Conservation (phyloP, 2,329 filamentous ascomycete genomes). For the Dactylellina sp. region DNA sequence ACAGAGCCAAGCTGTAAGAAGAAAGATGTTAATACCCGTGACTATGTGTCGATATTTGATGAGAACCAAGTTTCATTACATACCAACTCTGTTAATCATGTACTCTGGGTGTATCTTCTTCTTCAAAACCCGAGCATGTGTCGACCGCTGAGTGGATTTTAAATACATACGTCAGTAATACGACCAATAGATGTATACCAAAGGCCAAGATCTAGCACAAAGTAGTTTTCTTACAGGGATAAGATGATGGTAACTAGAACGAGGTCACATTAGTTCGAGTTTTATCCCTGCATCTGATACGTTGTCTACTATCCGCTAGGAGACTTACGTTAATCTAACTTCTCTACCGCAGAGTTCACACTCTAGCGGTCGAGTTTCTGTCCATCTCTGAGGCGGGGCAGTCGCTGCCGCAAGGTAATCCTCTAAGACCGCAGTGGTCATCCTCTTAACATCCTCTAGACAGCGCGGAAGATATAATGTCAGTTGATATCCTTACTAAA, state of each 20-base stretch:
- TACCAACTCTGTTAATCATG: conserved; percentile 76
- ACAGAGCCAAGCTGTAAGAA: conserved; percentile 47
- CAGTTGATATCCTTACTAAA: conserved; percentile 9
- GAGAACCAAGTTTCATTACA: conserved; percentile 1
- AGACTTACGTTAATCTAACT: conserved; percentile 52
- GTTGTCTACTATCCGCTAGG: too few relatives aligned
- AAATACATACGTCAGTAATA: not conserved
- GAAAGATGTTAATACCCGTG: not conserved
- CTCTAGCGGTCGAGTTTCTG: conserved; percentile 68
- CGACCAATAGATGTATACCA: not conserved
- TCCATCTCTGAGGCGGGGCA: conserved; percentile 74
- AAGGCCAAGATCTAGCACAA: not conserved
- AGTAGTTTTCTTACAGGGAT: conserved; percentile 70
- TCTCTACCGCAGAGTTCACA: conserved; percentile 81
- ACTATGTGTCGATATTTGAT: not conserved
- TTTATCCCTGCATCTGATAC: too few relatives aligned
- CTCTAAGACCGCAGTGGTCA: conserved; percentile 64
- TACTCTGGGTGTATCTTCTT: conserved; percentile 82
- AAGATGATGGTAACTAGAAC: conserved; percentile 84
- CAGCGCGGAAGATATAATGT: conserved; percentile 5
- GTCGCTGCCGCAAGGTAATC: conserved; percentile 72
- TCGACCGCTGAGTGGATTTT: conserved; percentile 66
- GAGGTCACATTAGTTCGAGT: conserved; percentile 73
- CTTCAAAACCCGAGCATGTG: conserved; percentile 81
- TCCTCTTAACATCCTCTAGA: conserved; percentile 52